A percentile compares a stretch with the other conserved stretches of the same genome.
Conservation (phyloP, 192 early-diverging fungal genomes). For the Coemansia biformis region DNA sequence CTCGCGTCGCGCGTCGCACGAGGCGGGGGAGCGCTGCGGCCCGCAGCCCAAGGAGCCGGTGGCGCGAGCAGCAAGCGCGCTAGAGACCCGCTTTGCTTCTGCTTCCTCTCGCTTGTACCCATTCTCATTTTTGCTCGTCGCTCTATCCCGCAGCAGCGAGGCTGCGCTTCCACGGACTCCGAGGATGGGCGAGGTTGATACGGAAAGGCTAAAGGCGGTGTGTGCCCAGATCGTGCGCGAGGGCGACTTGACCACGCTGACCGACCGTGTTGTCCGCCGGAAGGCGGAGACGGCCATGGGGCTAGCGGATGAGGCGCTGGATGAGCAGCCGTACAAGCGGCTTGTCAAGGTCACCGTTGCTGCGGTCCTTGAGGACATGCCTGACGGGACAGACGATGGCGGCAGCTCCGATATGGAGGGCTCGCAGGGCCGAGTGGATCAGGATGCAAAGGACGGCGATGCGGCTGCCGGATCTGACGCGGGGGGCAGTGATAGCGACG, state of each 20-base stretch:
- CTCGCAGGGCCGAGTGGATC: not conserved
- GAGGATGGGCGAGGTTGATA: slow-evolving; percentile 14
- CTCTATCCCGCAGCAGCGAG: too few species aligned
- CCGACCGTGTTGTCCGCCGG: slow-evolving; percentile 28
- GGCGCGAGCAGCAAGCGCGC: too few species aligned
- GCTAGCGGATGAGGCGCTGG: slow-evolving; percentile 20
- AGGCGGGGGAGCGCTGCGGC: too few species aligned
- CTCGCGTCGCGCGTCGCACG: too few species aligned
- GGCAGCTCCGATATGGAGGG: too few species aligned
- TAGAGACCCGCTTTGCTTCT: too few species aligned
- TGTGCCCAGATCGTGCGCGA: slow-evolving; percentile 25
- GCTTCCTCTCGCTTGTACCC: too few species aligned
- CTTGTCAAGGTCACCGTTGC: slow-evolving; percentile 21
- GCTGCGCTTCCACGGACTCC: too few species aligned
- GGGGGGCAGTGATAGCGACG: not conserved
- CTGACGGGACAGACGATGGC: not conserved
- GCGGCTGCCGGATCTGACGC: too few species aligned
- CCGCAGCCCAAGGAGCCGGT: too few species aligned
- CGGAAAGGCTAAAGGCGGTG: slow-evolving; percentile 8
- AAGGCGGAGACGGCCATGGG: slow-evolving; percentile 24
- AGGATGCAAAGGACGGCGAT: not conserved
- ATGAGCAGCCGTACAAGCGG: slow-evolving; percentile 27
- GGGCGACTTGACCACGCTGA: slow-evolving; percentile 33
- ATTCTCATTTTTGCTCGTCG: too few species aligned
- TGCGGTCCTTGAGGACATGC: slow-evolving; percentile 3